These are phyloP conservation scores for Staphylotrichum longicolle DNA, from an alignment of 495 filamentous ascomycete genomes.

Conservation along the genomic window DNA sequence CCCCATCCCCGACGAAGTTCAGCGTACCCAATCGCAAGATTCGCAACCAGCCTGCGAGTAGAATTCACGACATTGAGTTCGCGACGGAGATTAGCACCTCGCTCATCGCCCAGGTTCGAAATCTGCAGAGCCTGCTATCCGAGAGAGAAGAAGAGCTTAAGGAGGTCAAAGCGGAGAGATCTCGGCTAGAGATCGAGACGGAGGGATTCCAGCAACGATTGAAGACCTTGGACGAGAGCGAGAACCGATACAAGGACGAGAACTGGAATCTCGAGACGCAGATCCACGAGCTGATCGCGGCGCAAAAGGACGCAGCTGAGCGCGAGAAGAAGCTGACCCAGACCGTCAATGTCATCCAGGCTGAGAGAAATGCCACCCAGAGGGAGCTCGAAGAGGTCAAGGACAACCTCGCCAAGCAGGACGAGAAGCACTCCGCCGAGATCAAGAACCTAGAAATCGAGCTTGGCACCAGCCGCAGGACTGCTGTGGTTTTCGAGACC, in stretches of 20 bases:
- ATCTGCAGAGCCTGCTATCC: constrained; percentile 74
- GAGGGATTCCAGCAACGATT: constrained; percentile 77
- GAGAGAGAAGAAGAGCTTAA: constrained; percentile 87
- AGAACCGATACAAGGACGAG: constrained; percentile 93
- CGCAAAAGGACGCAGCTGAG: constrained; percentile 67
- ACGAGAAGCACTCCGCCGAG: constrained; percentile 70
- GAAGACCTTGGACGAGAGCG: constrained; percentile 81
- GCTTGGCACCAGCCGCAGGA: constrained; percentile 72
- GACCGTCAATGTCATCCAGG: constrained; percentile 59
- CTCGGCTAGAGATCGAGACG: constrained; percentile 74
- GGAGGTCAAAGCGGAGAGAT: constrained; percentile 66
- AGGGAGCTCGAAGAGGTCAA: constrained; percentile 87
- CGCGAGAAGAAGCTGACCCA: constrained; percentile 78
- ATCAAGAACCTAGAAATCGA: constrained; percentile 89
- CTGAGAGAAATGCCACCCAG: constrained; percentile 74
- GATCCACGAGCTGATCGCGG: constrained; percentile 73
- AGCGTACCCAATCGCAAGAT: constrained; percentile 79
- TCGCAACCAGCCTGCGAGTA: constrained; percentile 82
- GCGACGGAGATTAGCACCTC: constrained; percentile 93
- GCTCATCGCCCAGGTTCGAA: constrained; percentile 82
- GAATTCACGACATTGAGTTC: constrained; percentile 92
- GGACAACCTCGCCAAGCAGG: constrained; percentile 68
- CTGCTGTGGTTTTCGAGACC: constrained; percentile 66
- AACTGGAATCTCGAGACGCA: constrained; percentile 95
- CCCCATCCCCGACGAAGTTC: constrained; percentile 84